Conservation (phyloP, 352 stramenopile species). For the Pythium sukuiense region DNA sequence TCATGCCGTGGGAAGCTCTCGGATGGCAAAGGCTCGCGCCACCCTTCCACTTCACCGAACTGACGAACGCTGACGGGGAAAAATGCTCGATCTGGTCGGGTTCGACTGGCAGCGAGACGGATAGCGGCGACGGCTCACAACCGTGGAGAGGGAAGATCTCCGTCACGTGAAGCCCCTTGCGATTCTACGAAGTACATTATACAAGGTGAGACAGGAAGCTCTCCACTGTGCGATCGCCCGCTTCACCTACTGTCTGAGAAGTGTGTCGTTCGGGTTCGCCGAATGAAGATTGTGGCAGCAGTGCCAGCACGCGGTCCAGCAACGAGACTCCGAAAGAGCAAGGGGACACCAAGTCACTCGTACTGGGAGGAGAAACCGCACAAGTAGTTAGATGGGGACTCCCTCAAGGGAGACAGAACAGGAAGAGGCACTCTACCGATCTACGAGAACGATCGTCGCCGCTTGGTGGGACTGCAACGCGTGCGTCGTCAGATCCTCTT, state of each 20-base stretch:
- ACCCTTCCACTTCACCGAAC: constrained; percentile 65
- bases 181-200: constrained; percentile 28
- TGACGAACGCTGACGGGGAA: constrained; percentile 54
- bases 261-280: neutral
- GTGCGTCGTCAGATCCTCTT: constrained; percentile 45
- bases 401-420: neutral
- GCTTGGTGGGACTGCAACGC: constrained; percentile 40
- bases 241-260: constrained; percentile 8
- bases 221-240: neutral
- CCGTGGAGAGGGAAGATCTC: constrained; percentile 72
- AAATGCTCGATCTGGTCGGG: constrained; percentile 25
- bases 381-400: too few species aligned
- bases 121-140: constrained; percentile 51
- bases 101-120: constrained; percentile 14
- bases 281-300: constrained; percentile 55
- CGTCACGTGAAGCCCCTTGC: constrained; percentile 44
- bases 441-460: constrained; percentile 63
- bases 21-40: constrained; percentile 66
- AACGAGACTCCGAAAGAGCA: constrained; percentile 68
- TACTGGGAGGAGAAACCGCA: constrained; percentile 31
- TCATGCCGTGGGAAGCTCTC: constrained; percentile 38
- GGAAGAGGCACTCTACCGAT: constrained; percentile 39
- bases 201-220: neutral
- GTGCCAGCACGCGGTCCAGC: constrained; percentile 63
- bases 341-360: constrained; percentile 57